Conservation (phyloP, 352 stramenopile species). For the Phytophthora megakarya region DNA sequence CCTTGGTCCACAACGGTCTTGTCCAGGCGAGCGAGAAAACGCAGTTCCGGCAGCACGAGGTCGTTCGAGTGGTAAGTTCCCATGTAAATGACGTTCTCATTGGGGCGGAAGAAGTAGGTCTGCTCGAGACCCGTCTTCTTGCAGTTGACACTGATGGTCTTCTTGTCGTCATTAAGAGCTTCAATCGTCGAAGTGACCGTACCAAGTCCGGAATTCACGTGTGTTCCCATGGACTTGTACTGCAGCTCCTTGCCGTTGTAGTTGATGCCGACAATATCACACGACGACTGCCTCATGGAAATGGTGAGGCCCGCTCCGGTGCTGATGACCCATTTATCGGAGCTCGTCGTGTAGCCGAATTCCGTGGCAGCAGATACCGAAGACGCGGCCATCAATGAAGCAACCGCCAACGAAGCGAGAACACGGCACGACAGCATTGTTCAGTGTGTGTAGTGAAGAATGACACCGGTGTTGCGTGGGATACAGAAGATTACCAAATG, state of each 20-base stretch:
- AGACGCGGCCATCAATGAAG: slow-evolving; percentile 12
- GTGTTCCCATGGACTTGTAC: slow-evolving; percentile 47
- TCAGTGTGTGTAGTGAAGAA: not conserved
- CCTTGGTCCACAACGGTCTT: slow-evolving; percentile 42
- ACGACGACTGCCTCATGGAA: slow-evolving; percentile 45
- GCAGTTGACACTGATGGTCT: slow-evolving; percentile 54
- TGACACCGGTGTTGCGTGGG: slow-evolving; percentile 1
- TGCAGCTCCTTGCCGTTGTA: slow-evolving; percentile 49
- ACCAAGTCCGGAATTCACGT: slow-evolving; percentile 51
- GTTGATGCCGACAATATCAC: slow-evolving; percentile 46
- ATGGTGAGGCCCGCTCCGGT: slow-evolving; percentile 37
- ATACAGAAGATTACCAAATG: slow-evolving; percentile 17
- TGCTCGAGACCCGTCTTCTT: slow-evolving; percentile 40
- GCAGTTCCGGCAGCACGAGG: slow-evolving; percentile 43
- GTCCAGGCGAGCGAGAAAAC: slow-evolving; percentile 51
- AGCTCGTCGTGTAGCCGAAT: slow-evolving; percentile 41
- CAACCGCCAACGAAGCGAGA: slow-evolving; percentile 12
- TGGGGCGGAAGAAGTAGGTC: slow-evolving; percentile 40
- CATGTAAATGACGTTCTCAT: slow-evolving; percentile 64
- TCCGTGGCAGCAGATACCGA: slow-evolving; percentile 21
- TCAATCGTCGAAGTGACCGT: slow-evolving; percentile 36
- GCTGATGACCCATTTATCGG: slow-evolving; percentile 44
- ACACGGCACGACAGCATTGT: slow-evolving; percentile 26
- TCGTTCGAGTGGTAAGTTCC: slow-evolving; percentile 50
- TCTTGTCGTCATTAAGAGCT: slow-evolving; percentile 38